Conservation (phyloP, 2,329 filamentous ascomycete species). For the Colletotrichum costaricense region DNA sequence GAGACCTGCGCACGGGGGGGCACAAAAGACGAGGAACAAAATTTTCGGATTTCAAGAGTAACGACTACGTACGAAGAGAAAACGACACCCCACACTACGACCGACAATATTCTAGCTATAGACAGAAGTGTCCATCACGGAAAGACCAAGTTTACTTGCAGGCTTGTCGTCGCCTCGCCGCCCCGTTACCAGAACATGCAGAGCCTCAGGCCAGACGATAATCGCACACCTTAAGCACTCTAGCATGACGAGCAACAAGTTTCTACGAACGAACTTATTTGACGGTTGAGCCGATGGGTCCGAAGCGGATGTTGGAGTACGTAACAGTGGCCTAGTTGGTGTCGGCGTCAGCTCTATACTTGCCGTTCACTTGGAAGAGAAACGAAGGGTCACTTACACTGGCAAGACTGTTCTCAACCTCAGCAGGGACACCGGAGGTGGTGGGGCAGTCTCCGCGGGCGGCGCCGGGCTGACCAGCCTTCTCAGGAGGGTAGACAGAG, state of each 20-base stretch:
- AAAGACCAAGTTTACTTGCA: not conserved
- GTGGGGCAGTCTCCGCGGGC: conserved; percentile 40
- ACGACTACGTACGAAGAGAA: not conserved
- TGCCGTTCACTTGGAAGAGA: not conserved
- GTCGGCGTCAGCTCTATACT: not conserved
- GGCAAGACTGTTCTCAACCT: conserved; percentile 37
- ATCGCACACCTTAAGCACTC: too few relatives aligned
- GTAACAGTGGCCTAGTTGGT: conserved; percentile 48
- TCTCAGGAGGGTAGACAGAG: conserved; percentile 62
- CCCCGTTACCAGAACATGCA: not conserved
- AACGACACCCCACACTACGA: not conserved
- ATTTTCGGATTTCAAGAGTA: not conserved
- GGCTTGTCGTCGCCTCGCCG: not conserved
- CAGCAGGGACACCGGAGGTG: conserved; percentile 41
- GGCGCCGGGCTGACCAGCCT: conserved; percentile 40
- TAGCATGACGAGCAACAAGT: not conserved
- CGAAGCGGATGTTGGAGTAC: conserved; percentile 61
- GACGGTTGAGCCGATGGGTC: conserved; percentile 56
- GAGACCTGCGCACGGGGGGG: not conserved
- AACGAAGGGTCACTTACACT: conserved; percentile 30
- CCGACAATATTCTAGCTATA: not conserved
- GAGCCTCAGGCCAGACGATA: not conserved
- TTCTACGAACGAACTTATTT: conserved; percentile 1
- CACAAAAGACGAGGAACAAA: not conserved
- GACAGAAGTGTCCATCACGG: not conserved